Percentiles rank a stretch among this genome's conserved stretches.
phyloP scores from a whole-genome alignment of 23 red algal species.

The Gracilaria vermiculophylla region DNA sequence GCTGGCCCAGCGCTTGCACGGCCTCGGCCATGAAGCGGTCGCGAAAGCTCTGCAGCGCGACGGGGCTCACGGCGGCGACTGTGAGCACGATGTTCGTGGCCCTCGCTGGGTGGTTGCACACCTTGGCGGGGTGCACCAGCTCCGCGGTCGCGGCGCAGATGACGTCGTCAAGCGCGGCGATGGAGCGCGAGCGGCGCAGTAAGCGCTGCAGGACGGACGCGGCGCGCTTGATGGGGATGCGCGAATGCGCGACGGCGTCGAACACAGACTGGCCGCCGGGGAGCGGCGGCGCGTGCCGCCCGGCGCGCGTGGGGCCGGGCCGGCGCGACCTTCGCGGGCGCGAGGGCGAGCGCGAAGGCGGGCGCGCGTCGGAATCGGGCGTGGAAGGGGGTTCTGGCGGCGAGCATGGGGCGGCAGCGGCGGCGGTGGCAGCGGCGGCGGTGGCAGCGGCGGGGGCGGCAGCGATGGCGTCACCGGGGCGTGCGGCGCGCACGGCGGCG shows the following conservation, averaged over 20 bases:
- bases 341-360: background rate
- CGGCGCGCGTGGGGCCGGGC: background rate
- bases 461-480: no score
- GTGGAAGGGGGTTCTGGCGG: background rate
- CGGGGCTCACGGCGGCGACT: background rate
- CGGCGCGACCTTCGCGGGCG: background rate
- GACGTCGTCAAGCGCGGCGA: background rate
- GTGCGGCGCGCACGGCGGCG: background rate
- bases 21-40: background rate
- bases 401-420: background rate
- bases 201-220: background rate
- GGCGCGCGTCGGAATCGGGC: background rate
- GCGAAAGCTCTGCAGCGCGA: background rate
- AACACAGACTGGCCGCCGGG: background rate
- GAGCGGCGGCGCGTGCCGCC: background rate
- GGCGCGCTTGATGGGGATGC: slow-evolving; percentile 19
- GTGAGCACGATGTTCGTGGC: slow-evolving; percentile 1
- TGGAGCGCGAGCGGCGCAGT: background rate
- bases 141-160: background rate
- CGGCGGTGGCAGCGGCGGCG: background rate
- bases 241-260: background rate
- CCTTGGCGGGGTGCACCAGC: background rate
- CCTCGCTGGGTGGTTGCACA: background rate
- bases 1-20: background rate
- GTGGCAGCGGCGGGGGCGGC: background rate